phyloP scores from a whole-genome alignment of 2,329 filamentous ascomycete species.

The Gyromitra esculenta region DNA sequence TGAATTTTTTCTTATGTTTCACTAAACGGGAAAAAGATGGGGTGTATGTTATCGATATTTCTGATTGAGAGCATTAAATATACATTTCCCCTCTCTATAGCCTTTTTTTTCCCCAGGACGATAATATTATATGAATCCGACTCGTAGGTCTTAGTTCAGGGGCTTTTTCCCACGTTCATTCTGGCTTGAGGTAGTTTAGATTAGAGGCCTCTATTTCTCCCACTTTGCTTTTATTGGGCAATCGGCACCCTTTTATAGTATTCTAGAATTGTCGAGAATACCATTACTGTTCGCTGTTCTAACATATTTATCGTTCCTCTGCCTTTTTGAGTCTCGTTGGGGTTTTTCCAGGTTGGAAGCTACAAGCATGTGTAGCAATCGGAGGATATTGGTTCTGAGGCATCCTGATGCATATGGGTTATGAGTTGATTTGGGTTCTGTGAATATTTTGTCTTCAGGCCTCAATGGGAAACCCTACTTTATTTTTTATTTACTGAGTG shows the following conservation, averaged over 20 bases:
- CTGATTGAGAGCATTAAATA: conserved; percentile 28
- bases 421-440: too few species aligned
- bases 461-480: too few species aligned
- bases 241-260: neutral
- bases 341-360: too few species aligned
- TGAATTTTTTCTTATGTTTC: conserved; percentile 25
- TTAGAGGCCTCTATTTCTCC: neutral
- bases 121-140: conserved; percentile 25
- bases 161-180: neutral
- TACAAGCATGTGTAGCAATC: too few species aligned
- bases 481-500: too few species aligned
- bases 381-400: too few species aligned
- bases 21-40: conserved; percentile 4
- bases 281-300: too few species aligned
- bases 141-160: neutral
- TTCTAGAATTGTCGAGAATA: neutral
- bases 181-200: conserved; percentile 27
- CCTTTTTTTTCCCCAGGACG: neutral
- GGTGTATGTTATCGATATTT: conserved; percentile 25
- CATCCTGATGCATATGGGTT: too few species aligned
- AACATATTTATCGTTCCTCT: too few species aligned
- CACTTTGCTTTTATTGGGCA: neutral
- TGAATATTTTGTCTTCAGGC: too few species aligned
- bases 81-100: conserved; percentile 12
- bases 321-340: too few species aligned